Evolutionary conservation across 2,329 filamentous ascomycete species (phyloP).

Genomic region (Colletotrichum scovillei): DNA sequence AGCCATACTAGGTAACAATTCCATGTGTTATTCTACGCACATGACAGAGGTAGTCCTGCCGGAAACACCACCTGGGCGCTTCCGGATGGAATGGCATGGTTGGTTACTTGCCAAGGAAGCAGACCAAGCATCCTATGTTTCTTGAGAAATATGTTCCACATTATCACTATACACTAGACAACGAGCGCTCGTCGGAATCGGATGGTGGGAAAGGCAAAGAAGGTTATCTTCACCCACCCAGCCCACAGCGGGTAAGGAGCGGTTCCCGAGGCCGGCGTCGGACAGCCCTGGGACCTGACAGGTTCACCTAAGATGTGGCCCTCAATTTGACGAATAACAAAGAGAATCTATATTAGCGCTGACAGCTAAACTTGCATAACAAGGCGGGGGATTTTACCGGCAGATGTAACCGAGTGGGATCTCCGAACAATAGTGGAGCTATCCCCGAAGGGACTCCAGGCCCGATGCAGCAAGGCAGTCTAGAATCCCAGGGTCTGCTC

Average conservation of each 20-base stretch:
- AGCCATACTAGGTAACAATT: too few relatives aligned
- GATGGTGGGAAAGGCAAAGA: not conserved
- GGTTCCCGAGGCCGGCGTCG: not conserved
- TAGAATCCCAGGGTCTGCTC: not conserved
- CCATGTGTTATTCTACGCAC: too few relatives aligned
- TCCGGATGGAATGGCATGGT: too few relatives aligned
- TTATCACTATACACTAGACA: not conserved
- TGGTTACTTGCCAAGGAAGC: too few relatives aligned
- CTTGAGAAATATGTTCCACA: not conserved
- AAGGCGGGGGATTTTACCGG: not conserved
- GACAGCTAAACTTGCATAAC: not conserved
- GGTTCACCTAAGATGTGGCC: not conserved
- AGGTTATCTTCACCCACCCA: not conserved
- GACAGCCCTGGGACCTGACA: not conserved
- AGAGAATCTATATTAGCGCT: not conserved
- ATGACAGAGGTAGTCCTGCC: too few relatives aligned
- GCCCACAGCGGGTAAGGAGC: not conserved
- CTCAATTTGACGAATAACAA: not conserved
- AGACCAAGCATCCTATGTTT: not conserved
- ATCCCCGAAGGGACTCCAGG: not conserved
- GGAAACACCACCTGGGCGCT: too few relatives aligned
- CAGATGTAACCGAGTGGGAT: not conserved
- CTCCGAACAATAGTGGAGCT: not conserved
- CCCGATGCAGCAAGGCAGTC: not conserved
- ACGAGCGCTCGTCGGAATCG: not conserved